Conservation (phyloP, 2,329 filamentous ascomycete species). For the Apiospora rasikravindrae region DNA sequence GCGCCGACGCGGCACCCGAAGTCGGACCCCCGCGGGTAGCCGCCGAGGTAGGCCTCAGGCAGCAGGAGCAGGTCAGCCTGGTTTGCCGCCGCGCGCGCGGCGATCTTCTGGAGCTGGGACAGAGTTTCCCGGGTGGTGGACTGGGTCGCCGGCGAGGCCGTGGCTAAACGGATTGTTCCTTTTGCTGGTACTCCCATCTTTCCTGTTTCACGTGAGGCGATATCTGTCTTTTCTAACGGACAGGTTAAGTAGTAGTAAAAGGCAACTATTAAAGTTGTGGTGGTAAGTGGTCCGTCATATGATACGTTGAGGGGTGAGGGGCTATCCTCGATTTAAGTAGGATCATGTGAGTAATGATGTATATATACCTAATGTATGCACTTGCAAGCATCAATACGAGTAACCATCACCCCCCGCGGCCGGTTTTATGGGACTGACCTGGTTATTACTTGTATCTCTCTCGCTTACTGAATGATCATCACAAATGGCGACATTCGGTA, state of each 20-base stretch:
- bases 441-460: neutral
- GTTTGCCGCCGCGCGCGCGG: constrained; percentile 63
- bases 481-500: neutral
- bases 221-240: neutral
- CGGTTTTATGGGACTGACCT: neutral
- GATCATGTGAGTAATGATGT: constrained; percentile 2
- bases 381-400: neutral
- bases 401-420: neutral
- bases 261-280: neutral
- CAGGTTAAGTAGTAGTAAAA: no score
- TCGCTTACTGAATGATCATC: neutral
- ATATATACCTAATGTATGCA: neutral
- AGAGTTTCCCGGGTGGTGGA: constrained; percentile 65
- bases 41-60: constrained; percentile 90
- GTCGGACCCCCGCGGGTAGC: constrained; percentile 81
- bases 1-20: constrained; percentile 80
- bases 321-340: neutral
- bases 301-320: neutral
- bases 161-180: constrained; percentile 55
- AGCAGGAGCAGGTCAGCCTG: constrained; percentile 77
- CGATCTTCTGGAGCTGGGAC: constrained; percentile 65
- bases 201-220: neutral
- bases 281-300: neutral
- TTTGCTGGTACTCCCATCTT: constrained; percentile 15
- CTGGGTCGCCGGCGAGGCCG: constrained; percentile 59